Percentiles rank a stretch among this genome's conserved stretches.
Evolutionary conservation across 2,329 filamentous ascomycete genomes (phyloP).

Genomic region (Pseudogymnoascus sp.): DNA sequence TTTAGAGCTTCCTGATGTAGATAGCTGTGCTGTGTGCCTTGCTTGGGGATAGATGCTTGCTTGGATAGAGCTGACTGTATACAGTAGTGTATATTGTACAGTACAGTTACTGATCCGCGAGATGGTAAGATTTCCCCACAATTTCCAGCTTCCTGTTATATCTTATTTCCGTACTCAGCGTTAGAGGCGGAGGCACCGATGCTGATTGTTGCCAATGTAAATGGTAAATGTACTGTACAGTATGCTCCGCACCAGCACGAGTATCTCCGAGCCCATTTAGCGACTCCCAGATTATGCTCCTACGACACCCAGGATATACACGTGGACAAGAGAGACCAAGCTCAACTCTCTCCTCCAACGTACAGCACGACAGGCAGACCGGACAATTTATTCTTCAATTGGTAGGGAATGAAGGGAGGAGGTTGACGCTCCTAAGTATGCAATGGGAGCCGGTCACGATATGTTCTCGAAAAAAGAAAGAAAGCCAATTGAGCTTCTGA

Average conservation of each 20-base stretch:
- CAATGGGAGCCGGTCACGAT: background rate
- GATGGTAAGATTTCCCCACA: slow-evolving; percentile 1
- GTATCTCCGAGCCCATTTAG: background rate
- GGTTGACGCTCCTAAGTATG: background rate
- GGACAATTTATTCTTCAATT: slow-evolving; percentile 7
- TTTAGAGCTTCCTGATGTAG: background rate
- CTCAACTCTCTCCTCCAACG: background rate
- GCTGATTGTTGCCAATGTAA: background rate
- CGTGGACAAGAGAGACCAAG: background rate
- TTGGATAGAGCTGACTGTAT: background rate
- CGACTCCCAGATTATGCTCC: slow-evolving; percentile 6
- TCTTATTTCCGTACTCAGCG: background rate
- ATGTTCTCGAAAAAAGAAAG: background rate
- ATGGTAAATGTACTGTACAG: background rate
- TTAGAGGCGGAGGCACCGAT: slow-evolving; percentile 8
- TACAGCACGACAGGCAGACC: background rate
- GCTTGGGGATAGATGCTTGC: background rate
- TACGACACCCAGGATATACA: background rate
- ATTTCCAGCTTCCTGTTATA: background rate
- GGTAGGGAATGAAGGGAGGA: background rate
- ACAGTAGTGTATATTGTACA: background rate
- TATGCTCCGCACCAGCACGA: background rate
- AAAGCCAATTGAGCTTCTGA: background rate
- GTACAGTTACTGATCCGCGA: background rate
- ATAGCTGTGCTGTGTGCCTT: background rate